Evolutionary conservation across 176 grass and related monocot genomes (phyloP).

Genomic region (Ensete glaucum): DNA sequence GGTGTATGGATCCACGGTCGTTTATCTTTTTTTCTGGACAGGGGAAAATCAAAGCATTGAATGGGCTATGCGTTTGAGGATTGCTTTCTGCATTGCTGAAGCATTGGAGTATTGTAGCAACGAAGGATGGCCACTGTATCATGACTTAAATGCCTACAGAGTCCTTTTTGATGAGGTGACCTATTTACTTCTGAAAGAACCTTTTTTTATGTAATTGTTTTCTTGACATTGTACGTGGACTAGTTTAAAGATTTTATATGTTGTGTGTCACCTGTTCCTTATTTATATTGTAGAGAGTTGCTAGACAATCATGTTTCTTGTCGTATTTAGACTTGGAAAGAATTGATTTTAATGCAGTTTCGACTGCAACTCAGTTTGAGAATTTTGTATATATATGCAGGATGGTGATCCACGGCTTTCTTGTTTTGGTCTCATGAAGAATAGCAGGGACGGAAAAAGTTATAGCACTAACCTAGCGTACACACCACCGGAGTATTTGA

Average conservation of each 20-base stretch:
- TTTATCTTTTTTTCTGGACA: conserved; percentile 26
- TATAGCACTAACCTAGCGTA: conserved; percentile 96
- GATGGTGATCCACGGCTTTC: conserved; percentile 79
- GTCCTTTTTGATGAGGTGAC: conserved; percentile 84
- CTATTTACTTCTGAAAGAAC: neutral
- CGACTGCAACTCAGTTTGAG: neutral
- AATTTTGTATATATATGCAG: conserved; percentile 32
- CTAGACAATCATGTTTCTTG: too few species aligned
- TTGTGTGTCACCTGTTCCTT: too few species aligned
- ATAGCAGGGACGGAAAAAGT: conserved; percentile 90
- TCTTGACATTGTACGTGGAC: too few species aligned
- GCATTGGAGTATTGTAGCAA: conserved; percentile 68
- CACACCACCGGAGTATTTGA: conserved; percentile 86
- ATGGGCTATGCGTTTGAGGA: conserved; percentile 94
- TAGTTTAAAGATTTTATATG: too few species aligned
- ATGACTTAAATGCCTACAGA: conserved; percentile 85
- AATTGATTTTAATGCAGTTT: too few species aligned
- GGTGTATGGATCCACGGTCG: neutral
- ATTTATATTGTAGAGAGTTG: too few species aligned
- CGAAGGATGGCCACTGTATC: conserved; percentile 66
- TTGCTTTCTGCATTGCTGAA: conserved; percentile 73
- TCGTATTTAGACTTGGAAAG: too few species aligned
- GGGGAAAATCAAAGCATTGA: conserved; percentile 95
- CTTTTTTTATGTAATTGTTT: too few species aligned
- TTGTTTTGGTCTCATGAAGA: conserved; percentile 93